phyloP scores from a whole-genome alignment of 169 alveolate species.

The Plasmodium fragile region DNA sequence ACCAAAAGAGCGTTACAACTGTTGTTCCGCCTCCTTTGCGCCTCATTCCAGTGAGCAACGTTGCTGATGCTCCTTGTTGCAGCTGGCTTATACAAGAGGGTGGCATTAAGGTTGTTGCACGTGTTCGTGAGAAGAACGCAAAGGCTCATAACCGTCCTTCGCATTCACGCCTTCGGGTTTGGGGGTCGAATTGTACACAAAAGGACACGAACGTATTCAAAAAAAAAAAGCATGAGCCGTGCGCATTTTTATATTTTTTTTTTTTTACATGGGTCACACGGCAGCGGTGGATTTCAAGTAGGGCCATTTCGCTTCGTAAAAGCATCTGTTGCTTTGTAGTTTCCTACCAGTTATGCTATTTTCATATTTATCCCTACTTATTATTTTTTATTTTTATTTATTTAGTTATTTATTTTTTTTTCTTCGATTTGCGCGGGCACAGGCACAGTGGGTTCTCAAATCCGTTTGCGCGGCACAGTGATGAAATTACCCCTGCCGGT shows the following conservation, averaged over 20 bases:
- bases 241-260: not conserved
- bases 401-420: too few relatives aligned
- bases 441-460: not conserved
- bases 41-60: not conserved
- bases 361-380: not conserved
- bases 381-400: too few relatives aligned
- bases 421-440: not conserved
- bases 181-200: not conserved
- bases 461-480: not conserved
- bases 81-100: not conserved
- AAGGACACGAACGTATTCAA: not conserved
- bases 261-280: not conserved
- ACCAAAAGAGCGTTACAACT: not conserved
- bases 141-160: slow-evolving; percentile 5
- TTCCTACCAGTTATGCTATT: not conserved
- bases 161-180: slow-evolving; percentile 20
- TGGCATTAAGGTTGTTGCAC: slow-evolving; percentile 5
- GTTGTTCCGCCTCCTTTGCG: not conserved
- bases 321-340: not conserved
- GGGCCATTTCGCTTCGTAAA: not conserved
- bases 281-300: not conserved
- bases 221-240: not conserved
- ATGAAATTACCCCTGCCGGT: not conserved
- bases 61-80: not conserved
- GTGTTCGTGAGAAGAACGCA: slow-evolving; percentile 19